Conservation (phyloP, 306 rosid species). For the Rosa chinensis region DNA sequence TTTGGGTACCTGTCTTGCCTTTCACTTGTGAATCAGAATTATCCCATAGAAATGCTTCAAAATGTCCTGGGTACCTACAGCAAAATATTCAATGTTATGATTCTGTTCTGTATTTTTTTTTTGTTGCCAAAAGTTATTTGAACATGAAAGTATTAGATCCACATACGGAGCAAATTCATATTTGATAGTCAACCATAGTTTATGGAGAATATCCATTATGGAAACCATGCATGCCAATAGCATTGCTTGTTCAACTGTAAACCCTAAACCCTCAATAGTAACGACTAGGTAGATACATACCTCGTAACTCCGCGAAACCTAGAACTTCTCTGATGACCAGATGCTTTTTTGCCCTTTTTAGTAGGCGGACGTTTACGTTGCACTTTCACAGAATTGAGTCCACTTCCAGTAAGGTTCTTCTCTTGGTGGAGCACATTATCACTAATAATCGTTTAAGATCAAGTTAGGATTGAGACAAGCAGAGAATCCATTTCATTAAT, state of each 20-base stretch:
- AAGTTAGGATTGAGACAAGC: neutral
- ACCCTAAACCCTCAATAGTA: neutral
- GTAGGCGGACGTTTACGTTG: neutral
- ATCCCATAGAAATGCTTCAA: constrained; percentile 43
- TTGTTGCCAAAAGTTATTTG: neutral
- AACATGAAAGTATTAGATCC: neutral
- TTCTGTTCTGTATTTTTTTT: neutral
- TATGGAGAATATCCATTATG: neutral
- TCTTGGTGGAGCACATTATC: neutral
- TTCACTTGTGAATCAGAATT: constrained; percentile 8
- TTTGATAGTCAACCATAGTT: neutral
- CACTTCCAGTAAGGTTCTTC: neutral
- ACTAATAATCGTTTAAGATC: neutral
- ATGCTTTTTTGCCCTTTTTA: neutral
- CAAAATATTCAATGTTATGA: neutral
- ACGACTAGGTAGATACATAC: constrained; percentile 14
- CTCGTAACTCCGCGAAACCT: constrained; percentile 38
- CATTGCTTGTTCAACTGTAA: neutral
- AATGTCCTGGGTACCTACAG: constrained; percentile 29
- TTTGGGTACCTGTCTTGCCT: constrained; percentile 25
- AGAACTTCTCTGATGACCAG: constrained; percentile 22
- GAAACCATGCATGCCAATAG: no score
- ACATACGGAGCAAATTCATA: neutral
- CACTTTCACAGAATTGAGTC: neutral
- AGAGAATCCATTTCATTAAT: neutral